phyloP scores from a whole-genome alignment of 495 filamentous ascomycete species.

The Pyrenula massariospora region DNA sequence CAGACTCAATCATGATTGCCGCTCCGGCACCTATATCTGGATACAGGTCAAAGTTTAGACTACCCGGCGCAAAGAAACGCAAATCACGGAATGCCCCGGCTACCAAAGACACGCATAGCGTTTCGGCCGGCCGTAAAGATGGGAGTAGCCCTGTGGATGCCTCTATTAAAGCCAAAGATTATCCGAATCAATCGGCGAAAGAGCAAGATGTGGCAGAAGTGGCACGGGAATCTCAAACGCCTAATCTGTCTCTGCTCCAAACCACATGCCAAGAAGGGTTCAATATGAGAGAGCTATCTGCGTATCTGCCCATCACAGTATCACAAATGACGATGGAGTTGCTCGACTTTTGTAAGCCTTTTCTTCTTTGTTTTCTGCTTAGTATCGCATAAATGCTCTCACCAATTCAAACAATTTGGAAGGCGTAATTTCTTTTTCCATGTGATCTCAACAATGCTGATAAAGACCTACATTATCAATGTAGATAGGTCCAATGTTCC shows the following conservation, averaged over 20 bases:
- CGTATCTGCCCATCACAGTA: neutral
- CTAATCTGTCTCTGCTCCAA: neutral
- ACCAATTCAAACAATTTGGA: too few species aligned
- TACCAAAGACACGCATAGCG: too few species aligned
- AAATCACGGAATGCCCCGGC: neutral
- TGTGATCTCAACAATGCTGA: too few species aligned
- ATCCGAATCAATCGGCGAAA: too few species aligned
- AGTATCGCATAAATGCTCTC: too few species aligned
- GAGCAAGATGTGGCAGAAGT: too few species aligned
- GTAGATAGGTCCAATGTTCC: neutral
- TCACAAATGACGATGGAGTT: neutral
- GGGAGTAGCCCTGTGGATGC: too few species aligned
- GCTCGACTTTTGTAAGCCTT: neutral
- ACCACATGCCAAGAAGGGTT: neutral
- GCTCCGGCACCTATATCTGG: neutral
- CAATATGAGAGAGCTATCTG: neutral
- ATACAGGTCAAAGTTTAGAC: neutral
- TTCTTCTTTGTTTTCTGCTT: too few species aligned
- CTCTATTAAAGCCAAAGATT: too few species aligned
- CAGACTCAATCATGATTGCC: neutral
- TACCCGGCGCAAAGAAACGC: neutral
- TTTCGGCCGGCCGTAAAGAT: neutral
- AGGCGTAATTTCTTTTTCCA: too few species aligned
- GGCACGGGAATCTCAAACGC: neutral
- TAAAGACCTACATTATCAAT: too few species aligned